Base-by-base conservation (phyloP, 2,329 filamentous ascomycete species). In the Calonectria fujianensis region DNA sequence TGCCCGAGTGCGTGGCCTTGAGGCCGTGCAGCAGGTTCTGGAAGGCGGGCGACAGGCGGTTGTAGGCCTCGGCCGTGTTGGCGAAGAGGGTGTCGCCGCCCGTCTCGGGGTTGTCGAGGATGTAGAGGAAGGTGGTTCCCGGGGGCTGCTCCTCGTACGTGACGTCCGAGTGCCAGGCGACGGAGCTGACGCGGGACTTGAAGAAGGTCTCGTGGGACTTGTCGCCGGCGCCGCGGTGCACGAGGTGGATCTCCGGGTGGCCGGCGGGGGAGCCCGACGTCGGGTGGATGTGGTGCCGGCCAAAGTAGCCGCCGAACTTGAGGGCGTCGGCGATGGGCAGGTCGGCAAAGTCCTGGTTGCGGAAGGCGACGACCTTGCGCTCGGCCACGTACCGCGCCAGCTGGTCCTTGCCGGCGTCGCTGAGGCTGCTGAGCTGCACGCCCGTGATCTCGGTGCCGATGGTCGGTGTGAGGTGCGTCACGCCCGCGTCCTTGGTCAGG, bases 141-240 rank as follows among this genome's bases (percentile, higher is more conserved):
- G 96, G 95, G 1, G 96, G 95, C 85, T 98, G 96, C 78, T 91
- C 87, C 87, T 98, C 96, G 82, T 97, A 98, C 0, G 94, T 94
- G 1, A 98, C 93, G 79, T 98, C 96, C 0, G 93, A 94, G 86
- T 98, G 96, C 95, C 95, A 98, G 10, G 95, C 95, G 1, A 97
- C 92, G 1, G 93, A 94, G 85, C 93, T 96, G 4, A 94, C 96
- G 29, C 94, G 90, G 61, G 91, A 91, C 73, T 83, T 80, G 78
- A 95, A 93, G 84, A 94, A 94, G 64, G 90, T 87, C 27, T 90
- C 86, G 27, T 74, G 91, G 87, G 64, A 91, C 35, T 77, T 80
- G 75, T 87, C 86, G 32, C 84, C 83, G 24, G 85, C 93, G 27
- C 91, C 92, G 50, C 94, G 91, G 85, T 96, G 94, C 1, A 96